Conservation (phyloP, 169 alveolate species). For the Cardiosporidium cionae region DNA sequence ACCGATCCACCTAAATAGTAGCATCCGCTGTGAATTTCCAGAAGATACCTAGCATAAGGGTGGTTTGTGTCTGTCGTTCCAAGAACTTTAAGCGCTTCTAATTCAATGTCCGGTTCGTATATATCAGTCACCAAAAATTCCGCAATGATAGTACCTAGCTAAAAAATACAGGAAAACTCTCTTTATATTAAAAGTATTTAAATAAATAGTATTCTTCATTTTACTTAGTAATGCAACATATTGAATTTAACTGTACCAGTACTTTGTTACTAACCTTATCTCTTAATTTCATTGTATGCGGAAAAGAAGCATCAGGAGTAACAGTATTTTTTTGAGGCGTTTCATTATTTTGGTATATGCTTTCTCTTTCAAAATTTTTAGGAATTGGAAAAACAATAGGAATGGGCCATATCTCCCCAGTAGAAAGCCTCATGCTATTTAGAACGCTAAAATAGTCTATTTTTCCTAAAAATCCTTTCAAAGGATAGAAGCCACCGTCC, state of each 20-base stretch:
- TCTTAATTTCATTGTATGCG: neutral
- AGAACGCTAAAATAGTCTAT: conserved; percentile 26
- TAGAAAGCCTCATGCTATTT: conserved; percentile 16
- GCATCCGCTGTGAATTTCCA: conserved; percentile 1
- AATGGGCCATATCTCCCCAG: conserved; percentile 38
- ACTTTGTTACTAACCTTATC: conserved; percentile 4
- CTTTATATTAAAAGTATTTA: neutral
- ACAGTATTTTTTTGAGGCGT: neutral
- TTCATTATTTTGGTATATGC: neutral
- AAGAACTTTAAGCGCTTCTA: conserved; percentile 20
- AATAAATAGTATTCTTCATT: neutral
- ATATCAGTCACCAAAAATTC: conserved; percentile 21
- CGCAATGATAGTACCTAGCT: conserved; percentile 34
- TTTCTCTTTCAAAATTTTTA: neutral
- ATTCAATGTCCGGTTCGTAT: conserved; percentile 13
- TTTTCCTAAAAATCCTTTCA: conserved; percentile 30
- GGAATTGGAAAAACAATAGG: conserved; percentile 40
- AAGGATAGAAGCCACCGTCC: conserved; percentile 45
- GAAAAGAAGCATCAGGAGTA: conserved; percentile 4
- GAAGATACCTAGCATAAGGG: conserved; percentile 27
- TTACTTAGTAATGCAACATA: neutral
- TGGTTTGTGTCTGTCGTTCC: conserved; percentile 32
- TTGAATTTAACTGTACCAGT: neutral
- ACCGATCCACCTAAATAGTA: conserved; percentile 36
- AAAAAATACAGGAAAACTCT: neutral